Base-by-base conservation (phyloP, 768 basidiomycete genomes). In the Collybia sordida region DNA sequence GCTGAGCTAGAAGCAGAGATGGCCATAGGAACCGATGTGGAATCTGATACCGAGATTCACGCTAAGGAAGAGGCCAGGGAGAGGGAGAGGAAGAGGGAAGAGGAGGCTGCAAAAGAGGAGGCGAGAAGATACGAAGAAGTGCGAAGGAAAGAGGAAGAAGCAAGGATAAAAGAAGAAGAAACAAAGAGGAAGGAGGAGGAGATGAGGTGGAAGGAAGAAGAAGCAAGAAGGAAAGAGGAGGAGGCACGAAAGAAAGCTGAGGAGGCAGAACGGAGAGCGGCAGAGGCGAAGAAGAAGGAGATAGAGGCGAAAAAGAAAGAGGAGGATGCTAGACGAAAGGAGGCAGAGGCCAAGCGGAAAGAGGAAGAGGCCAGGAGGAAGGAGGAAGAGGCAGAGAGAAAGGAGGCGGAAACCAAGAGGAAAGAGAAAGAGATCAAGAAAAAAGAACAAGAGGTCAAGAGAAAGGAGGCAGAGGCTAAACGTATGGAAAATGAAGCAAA, bases 91-190 rank as follows among this genome's bases (percentile, higher is more conserved):
- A 47, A 40, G 46, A 57, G 64, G 36, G 68, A 66, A 38, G 54
- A 59, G 40, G 55, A 58, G 14, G 53, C 42, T 24, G 69, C 69
- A 42, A 59, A 53, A 25, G 57, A 52, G 48, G 50, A 50, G 45
- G 55, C 58, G 44, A 56, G 63, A 52, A 64, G 66, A 25, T 47
- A 53, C 23, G 61, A 64, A 45, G 67, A 68, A 19, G 62, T 64
- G 0, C 49, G 36, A 57, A 34, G 52, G 52, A 46, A 53, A 40
- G 58, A 56, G 25, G 57, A 54, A 43, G 52, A 54, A 23, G 38
- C 34, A 27, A 50, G 47, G 44, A 42, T 47, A 43, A 53, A 55
- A 52, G 56, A 57, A 37, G 58, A 52, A n/a, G 56, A 52, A 49
- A 31, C 40, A 11, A 53, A 42, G 41, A 42, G 39, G 45, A 45